Base-by-base conservation (phyloP, 768 basidiomycete species). In the Pisolithus microcarpus region DNA sequence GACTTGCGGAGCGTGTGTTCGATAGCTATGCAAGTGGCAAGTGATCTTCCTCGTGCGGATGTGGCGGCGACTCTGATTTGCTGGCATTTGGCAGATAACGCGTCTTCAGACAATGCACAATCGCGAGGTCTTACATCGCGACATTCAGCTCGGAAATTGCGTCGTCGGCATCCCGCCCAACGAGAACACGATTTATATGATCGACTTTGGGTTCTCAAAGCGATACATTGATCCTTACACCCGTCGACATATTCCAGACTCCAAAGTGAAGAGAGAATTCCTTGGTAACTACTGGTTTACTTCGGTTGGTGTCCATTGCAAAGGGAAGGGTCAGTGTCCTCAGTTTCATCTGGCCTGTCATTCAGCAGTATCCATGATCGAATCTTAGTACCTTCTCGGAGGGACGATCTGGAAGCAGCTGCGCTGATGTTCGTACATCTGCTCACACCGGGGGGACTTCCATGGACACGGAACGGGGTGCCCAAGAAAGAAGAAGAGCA, bases 251-350 rank as follows among this genome's bases (percentile, higher is more conserved):
- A 85, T 90, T 51, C 79, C 80, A 16, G 82, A 88, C 51, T 82
- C 80, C 58, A 80, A 75, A 48, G 68, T 67, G 28, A 82, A 81
- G 61, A 79, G 85, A 38, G 82, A 87, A 58, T 89, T 90, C 56
- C 80, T 89, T 48, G 87, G 87, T 23, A 90, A 90, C 62, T 90
- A 88, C 61, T 90, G 85, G 85, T 90, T 90, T 62, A 82, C 79
- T 70, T 83, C 87, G 10, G 77, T 89, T 4, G 78, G 76, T 38
- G 87, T 89, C 10, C 87, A 90, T 64, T 90, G 87, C 58, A 78
- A 79, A 44, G 83, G 84, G 49, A 82, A 79, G 74, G 84, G 87
- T 85, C 54, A 55, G 69, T 57, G 36, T 58, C 49, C 37, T 24
- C 38, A 45, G 19, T 48, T 49, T 52, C 50, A 56, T 49, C 49